Conservation (phyloP, 805 yeast species). For the Vanderwaltozyma verrucispora region DNA sequence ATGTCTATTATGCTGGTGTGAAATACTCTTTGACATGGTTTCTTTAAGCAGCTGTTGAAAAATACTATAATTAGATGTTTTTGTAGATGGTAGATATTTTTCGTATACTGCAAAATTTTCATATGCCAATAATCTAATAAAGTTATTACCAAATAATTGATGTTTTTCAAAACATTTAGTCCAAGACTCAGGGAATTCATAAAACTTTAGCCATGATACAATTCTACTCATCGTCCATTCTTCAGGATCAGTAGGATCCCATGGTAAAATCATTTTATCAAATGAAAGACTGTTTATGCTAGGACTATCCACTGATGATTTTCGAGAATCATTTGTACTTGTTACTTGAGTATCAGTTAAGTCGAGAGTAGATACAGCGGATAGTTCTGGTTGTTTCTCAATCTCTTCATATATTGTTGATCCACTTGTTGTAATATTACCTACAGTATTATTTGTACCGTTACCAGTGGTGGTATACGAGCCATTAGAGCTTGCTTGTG, state of each 20-base stretch:
- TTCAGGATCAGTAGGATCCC: conserved; percentile 44
- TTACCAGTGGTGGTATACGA: not conserved
- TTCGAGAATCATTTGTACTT: conserved; percentile 7
- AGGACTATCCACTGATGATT: conserved; percentile 17
- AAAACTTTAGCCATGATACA: conserved; percentile 51
- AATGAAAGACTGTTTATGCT: conserved; percentile 17
- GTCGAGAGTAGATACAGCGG: not conserved
- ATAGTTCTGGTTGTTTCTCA: not conserved
- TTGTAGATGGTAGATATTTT: conserved; percentile 33
- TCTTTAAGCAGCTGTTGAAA: conserved; percentile 46
- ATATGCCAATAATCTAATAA: conserved; percentile 58
- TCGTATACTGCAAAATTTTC: conserved; percentile 41
- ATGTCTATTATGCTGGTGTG: conserved; percentile 16
- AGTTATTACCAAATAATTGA: conserved; percentile 50
- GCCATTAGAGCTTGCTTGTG: conserved; percentile 1
- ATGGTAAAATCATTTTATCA: conserved; percentile 27
- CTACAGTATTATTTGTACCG: too few species aligned
- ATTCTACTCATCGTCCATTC: conserved; percentile 72
- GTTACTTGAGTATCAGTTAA: not conserved
- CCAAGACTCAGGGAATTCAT: conserved; percentile 70
- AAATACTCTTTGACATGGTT: conserved; percentile 30
- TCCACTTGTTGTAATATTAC: not conserved
- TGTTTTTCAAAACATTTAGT: conserved; percentile 47
- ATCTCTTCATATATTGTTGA: not conserved
- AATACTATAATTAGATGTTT: conserved; percentile 42